Conservation (phyloP, 2,329 filamentous ascomycete species). For the Ascochyta fabae region DNA sequence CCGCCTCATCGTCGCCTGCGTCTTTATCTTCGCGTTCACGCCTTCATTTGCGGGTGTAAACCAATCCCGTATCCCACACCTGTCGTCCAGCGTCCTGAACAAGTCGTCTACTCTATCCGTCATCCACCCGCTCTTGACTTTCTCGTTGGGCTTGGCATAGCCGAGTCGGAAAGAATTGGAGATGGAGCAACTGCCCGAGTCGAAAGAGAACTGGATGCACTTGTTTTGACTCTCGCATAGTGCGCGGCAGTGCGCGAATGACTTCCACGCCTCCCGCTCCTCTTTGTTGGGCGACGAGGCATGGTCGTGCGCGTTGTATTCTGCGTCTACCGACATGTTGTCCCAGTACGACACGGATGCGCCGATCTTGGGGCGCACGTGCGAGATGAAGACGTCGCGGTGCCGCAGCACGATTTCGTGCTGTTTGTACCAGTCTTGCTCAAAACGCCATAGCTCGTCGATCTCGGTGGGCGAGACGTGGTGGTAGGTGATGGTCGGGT, state of each 20-base stretch:
- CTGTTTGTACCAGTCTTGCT: constrained; percentile 48
- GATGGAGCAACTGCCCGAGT: constrained; percentile 40
- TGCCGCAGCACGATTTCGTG: constrained; percentile 45
- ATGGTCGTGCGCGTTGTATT: constrained; percentile 46
- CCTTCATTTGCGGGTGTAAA: constrained; percentile 35
- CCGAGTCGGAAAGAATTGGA: constrained; percentile 41
- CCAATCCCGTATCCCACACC: constrained; percentile 45
- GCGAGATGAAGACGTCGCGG: constrained; percentile 47
- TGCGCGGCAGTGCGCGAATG: constrained; percentile 43
- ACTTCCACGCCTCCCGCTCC: constrained; percentile 46
- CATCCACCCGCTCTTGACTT: constrained; percentile 46
- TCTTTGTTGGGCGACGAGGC: constrained; percentile 24
- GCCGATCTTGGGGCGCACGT: constrained; percentile 41
- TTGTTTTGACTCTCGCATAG: constrained; percentile 42
- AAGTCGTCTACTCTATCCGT: constrained; percentile 44
- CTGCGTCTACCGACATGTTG: constrained; percentile 46
- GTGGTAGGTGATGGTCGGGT: constrained; percentile 51
- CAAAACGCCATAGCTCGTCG: constrained; percentile 49
- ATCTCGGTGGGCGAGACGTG: constrained; percentile 48
- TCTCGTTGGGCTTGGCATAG: constrained; percentile 37
- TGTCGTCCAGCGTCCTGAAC: constrained; percentile 39
- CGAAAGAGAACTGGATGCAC: constrained; percentile 47
- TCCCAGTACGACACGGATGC: constrained; percentile 39
- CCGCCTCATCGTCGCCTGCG: constrained; percentile 24
- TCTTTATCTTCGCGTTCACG: constrained; percentile 15